Percentiles rank a stretch among this genome's conserved stretches.
These are phyloP conservation scores for Brasilioporus rufonigricans DNA, from an alignment of 768 basidiomycete genomes.

Conservation along the genomic window DNA sequence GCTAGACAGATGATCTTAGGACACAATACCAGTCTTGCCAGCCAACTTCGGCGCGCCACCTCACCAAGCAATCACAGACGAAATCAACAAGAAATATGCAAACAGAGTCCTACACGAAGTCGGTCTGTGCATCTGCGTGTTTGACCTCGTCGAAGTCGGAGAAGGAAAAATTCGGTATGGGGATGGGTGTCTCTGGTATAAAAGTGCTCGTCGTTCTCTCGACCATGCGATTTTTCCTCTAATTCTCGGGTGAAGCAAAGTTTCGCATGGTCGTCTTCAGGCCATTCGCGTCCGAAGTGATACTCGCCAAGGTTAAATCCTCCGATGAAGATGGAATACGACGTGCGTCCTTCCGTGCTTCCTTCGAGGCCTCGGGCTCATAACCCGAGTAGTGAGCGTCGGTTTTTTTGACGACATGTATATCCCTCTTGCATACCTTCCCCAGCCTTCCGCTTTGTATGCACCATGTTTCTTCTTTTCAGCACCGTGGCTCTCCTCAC, in stretches of 20 bases:
- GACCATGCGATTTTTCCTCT: too few species aligned
- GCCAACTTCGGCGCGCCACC: constrained; percentile 77
- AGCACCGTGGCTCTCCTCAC: background rate
- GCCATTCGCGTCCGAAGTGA: constrained; percentile 86
- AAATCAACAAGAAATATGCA: constrained; percentile 94
- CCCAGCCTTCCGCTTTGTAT: constrained; percentile 78
- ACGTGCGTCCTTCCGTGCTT: constrained; percentile 45
- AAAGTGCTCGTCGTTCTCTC: constrained; percentile 47
- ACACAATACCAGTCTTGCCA: constrained; percentile 88
- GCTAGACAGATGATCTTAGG: too few species aligned
- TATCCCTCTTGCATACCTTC: constrained; percentile 75
- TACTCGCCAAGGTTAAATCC: constrained; percentile 85
- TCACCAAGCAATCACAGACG: constrained; percentile 76
- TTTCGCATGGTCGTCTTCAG: constrained; percentile 91
- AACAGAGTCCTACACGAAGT: constrained; percentile 89
- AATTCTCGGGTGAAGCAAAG: constrained; percentile 69
- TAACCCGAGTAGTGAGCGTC: constrained; percentile 63
- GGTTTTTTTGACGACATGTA: constrained; percentile 96
- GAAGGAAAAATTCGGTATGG: constrained; percentile 95
- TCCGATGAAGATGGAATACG: constrained; percentile 84
- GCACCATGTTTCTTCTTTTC: constrained; percentile 22
- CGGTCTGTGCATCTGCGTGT: constrained; percentile 87
- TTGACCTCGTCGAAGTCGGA: constrained; percentile 81
- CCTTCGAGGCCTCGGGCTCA: background rate
- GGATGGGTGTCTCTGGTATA: constrained; percentile 94